Base-by-base conservation (phyloP, 169 alveolate genomes). In the Plasmodium knowlesi region DNA sequence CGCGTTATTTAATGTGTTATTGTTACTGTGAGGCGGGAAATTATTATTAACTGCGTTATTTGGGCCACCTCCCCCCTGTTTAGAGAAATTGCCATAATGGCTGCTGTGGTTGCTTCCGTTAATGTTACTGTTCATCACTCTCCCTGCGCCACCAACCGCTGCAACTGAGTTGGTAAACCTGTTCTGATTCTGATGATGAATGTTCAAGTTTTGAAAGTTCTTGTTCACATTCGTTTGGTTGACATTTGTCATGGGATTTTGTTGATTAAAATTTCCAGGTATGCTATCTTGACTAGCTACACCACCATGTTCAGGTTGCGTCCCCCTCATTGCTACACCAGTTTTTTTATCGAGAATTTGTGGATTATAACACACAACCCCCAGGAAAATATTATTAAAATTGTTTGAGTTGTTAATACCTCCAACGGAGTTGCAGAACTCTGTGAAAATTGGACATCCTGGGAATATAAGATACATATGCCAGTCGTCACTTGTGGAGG, bases 391-490 rank as follows among this genome's bases (percentile, higher is more conserved):
- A 81, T 89, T 73, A 86, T 86, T 54, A 2, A 86, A 76, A 67
- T 19, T 25, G 39, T 67, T 67, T 12, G 37, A 67, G 37, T n/a
- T 67, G 76, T 67, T 71, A 22, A 50, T 80, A 71, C 74, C 76
- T 14, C n/a, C 74, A 67, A 70, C 74, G 1, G 12, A 22, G 73
- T 25, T 61, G 22, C n/a, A 43, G 41, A 89, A 57, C 54, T 89
- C 84, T 30, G 79, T 53, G 80, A 89, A 89, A 39, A 89, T 89
- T n/a, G 90, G 83, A 37, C 79, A 61, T 3, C 94, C 94, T 30
- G 94, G 94, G 37, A 89, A 89, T n/a, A 89, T 74, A 57, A 91
- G 50, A 50, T 82, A 91, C 50, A 91, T 41, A 30, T 91, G 92
- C 95, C 95, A 91, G 53, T 82, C 78, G 50, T 91, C 83, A 46